Percentiles rank a stretch among this genome's conserved stretches.
Evolutionary conservation across 768 basidiomycete species (phyloP).

Genomic region (Suillus occidentalis): DNA sequence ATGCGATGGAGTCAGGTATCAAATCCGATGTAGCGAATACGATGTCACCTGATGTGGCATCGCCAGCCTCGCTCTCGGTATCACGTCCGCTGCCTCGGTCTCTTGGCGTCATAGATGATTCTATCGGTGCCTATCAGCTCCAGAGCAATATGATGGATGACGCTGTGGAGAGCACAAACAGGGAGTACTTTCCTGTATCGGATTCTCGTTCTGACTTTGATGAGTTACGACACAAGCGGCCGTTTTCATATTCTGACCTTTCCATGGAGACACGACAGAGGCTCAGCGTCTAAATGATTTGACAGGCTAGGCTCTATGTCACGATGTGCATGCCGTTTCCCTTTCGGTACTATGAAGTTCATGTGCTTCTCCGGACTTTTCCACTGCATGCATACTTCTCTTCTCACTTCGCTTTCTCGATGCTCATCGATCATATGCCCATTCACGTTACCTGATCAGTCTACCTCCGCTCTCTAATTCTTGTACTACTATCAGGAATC

Average conservation of each 20-base stretch:
- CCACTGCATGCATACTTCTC: slow-evolving; percentile 26
- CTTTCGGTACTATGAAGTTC: neutral
- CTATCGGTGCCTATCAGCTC: slow-evolving; percentile 28
- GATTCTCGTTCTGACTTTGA: slow-evolving; percentile 36
- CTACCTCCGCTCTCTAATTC: slow-evolving; percentile 26
- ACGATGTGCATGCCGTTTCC: neutral
- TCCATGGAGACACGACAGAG: slow-evolving; percentile 9
- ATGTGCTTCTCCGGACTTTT: slow-evolving; percentile 16
- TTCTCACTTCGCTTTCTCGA: slow-evolving; percentile 12
- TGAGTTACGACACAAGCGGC: slow-evolving; percentile 23
- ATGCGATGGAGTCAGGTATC: slow-evolving; percentile 25
- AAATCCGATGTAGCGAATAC: slow-evolving; percentile 35
- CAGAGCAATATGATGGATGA: slow-evolving; percentile 1
- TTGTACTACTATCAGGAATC: slow-evolving; percentile 12
- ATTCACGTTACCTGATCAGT: slow-evolving; percentile 28
- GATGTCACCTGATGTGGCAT: slow-evolving; percentile 34
- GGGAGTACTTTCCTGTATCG: slow-evolving; percentile 36
- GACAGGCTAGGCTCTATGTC: neutral
- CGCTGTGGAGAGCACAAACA: neutral
- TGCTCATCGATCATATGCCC: slow-evolving; percentile 22
- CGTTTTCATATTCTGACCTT: slow-evolving; percentile 14
- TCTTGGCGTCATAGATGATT: slow-evolving; percentile 19
- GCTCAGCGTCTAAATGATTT: slow-evolving; percentile 1
- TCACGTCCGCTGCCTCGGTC: slow-evolving; percentile 29
- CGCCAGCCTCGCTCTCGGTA: slow-evolving; percentile 28